Evolutionary conservation across 2,329 filamentous ascomycete species (phyloP).

Genomic region (Xylaria sp.): DNA sequence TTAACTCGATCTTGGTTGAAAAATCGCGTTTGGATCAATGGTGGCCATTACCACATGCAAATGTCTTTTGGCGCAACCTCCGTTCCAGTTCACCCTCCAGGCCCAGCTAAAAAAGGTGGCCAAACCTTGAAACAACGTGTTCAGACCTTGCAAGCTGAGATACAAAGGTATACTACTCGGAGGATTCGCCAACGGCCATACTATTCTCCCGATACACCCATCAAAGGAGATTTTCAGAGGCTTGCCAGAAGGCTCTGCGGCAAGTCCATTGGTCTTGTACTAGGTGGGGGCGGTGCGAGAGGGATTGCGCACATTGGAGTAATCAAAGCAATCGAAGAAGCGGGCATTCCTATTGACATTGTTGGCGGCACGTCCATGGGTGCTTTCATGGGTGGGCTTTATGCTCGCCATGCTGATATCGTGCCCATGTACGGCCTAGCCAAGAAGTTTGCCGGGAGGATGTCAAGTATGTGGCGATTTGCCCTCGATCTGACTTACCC

Average conservation of each 20-base stretch:
- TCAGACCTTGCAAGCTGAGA: slow-evolving; percentile 94
- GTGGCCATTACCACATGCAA: slow-evolving; percentile 96
- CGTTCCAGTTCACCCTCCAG: slow-evolving; percentile 76
- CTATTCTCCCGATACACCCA: slow-evolving; percentile 90
- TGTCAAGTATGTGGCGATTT: slow-evolving; percentile 99
- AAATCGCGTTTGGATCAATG: slow-evolving; percentile 97
- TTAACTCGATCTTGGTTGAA: slow-evolving; percentile 89
- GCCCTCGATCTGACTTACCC: slow-evolving; percentile 96
- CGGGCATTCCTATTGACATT: slow-evolving; percentile 94
- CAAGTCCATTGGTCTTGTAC: slow-evolving; percentile 91
- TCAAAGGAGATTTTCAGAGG: slow-evolving; percentile 96
- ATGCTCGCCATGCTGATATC: slow-evolving; percentile 94
- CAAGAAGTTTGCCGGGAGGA: slow-evolving; percentile 98
- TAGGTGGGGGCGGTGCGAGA: slow-evolving; percentile 91
- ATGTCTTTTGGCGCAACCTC: slow-evolving; percentile 86
- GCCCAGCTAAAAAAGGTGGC: slow-evolving; percentile 77
- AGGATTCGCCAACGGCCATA: slow-evolving; percentile 87
- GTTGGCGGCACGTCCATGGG: slow-evolving; percentile 97
- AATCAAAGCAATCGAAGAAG: slow-evolving; percentile 94
- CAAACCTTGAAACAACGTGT: slow-evolving; percentile 91
- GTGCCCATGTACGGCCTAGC: slow-evolving; percentile 96
- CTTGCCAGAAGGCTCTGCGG: slow-evolving; percentile 90
- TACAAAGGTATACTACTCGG: slow-evolving; percentile 97
- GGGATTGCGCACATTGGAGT: slow-evolving; percentile 94
- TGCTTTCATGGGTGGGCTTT: slow-evolving; percentile 92